Percentiles rank a stretch among this genome's conserved stretches.
phyloP scores from a whole-genome alignment of 2,329 filamentous ascomycete genomes.

The Nakataea oryzae region DNA sequence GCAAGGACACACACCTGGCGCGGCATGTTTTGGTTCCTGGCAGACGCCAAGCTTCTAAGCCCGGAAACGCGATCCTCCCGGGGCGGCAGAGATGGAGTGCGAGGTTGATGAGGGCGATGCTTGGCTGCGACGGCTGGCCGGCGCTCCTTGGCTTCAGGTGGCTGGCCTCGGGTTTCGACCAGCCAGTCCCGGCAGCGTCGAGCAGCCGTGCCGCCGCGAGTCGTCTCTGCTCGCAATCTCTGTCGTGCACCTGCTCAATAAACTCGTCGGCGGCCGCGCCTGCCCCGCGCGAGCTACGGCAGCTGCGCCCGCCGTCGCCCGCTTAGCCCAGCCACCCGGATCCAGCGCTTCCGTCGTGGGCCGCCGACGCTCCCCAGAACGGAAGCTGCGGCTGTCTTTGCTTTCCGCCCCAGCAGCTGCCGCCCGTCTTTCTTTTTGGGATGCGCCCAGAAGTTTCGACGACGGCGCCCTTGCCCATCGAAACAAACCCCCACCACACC shows the following conservation, averaged over 20 bases:
- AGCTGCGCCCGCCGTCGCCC: not conserved
- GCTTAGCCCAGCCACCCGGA: not conserved
- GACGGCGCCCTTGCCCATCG: not conserved
- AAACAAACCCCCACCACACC: not conserved
- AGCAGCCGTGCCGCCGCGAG: not conserved
- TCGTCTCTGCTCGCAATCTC: not conserved
- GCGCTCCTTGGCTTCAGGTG: too few species aligned
- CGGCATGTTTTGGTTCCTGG: too few species aligned
- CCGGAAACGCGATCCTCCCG: not conserved
- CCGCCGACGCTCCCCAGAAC: too few species aligned
- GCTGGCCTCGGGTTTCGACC: too few species aligned
- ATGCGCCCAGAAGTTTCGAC: not conserved
- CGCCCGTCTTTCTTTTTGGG: not conserved
- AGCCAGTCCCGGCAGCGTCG: too few species aligned
- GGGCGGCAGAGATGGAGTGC: not conserved
- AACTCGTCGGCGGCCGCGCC: not conserved
- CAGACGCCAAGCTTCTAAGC: not conserved
- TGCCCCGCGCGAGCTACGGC: too few species aligned
- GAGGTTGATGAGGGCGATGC: not conserved
- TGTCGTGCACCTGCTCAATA: not conserved
- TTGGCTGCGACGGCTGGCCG: not conserved
- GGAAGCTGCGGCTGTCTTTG: too few species aligned
- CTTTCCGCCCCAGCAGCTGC: too few species aligned
- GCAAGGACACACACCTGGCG: too few species aligned
- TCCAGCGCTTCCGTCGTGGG: not conserved